Conservation (phyloP, 148 eudicot species). For the Gaultheria prostrata region DNA sequence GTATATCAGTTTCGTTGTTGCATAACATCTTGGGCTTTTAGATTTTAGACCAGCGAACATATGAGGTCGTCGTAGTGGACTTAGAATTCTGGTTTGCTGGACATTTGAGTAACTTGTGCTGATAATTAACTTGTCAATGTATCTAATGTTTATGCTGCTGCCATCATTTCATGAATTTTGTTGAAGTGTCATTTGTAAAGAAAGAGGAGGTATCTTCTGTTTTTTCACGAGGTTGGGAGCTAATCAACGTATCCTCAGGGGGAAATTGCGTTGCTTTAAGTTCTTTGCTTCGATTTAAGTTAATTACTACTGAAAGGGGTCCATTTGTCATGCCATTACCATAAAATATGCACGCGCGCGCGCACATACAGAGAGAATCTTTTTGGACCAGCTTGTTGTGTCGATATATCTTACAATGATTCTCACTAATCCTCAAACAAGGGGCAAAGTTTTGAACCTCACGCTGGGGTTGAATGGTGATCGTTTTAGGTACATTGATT, state of each 20-base stretch:
- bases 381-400: not conserved
- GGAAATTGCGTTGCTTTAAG: not conserved
- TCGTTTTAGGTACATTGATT: not conserved
- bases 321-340: not conserved
- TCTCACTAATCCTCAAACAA: not conserved
- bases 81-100: not conserved
- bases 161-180: not conserved
- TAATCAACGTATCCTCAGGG: not conserved
- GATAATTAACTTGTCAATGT: not conserved
- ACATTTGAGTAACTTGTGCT: not conserved
- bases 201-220: not conserved
- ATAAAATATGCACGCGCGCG: not conserved
- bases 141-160: not conserved
- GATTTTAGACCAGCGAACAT: not conserved
- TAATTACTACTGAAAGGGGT: not conserved
- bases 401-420: not conserved
- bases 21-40: not conserved
- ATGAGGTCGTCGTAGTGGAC: not conserved
- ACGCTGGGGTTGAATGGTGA: not conserved
- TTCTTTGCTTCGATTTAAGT: not conserved
- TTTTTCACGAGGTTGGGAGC: not conserved
- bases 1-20: slow-evolving; percentile 30
- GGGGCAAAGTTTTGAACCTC: slow-evolving; percentile 2
- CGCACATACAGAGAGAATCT: not conserved
- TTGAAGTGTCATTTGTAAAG: not conserved